A percentile compares a stretch with the other conserved stretches of the same genome.
Evolutionary conservation across 2,329 filamentous ascomycete species (phyloP).

Genomic region (Nemania serpens): DNA sequence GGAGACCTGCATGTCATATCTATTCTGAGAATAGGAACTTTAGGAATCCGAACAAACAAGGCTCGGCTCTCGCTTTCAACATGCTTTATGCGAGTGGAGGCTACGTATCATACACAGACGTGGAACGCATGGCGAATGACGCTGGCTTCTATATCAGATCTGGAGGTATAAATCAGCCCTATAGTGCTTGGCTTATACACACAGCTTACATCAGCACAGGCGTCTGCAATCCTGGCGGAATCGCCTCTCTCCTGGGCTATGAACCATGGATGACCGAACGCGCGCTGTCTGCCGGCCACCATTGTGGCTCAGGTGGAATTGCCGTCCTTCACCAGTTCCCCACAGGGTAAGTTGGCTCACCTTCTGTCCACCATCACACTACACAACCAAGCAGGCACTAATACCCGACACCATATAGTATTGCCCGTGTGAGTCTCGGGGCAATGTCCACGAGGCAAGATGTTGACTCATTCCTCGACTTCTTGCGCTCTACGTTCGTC

Average conservation of each 20-base stretch:
- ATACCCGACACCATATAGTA: constrained; percentile 43
- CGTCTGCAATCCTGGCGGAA: constrained; percentile 54
- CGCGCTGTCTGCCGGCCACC: constrained; percentile 60
- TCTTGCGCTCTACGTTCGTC: constrained; percentile 49
- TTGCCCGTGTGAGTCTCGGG: constrained; percentile 64
- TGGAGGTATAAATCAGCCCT: constrained; percentile 47
- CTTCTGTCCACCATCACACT: not conserved
- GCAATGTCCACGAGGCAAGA: constrained; percentile 64
- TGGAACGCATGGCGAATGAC: constrained; percentile 62
- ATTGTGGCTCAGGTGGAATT: constrained; percentile 58
- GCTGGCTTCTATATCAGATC: constrained; percentile 64
- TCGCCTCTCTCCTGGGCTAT: constrained; percentile 54
- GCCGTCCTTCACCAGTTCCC: constrained; percentile 59
- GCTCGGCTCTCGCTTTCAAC: constrained; percentile 68
- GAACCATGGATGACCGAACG: constrained; percentile 59
- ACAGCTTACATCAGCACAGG: constrained; percentile 39
- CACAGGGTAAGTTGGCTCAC: constrained; percentile 50
- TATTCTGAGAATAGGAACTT: constrained; percentile 60
- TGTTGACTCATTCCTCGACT: constrained; percentile 54
- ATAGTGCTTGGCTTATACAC: not conserved
- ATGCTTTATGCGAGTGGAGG: constrained; percentile 56
- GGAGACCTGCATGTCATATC: constrained; percentile 54
- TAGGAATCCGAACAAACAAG: constrained; percentile 58
- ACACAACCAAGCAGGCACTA: not conserved
- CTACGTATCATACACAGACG: constrained; percentile 60